Base-by-base conservation (phyloP, 1,284 basidiomycete species). In the Pseudozyma sp. region DNA sequence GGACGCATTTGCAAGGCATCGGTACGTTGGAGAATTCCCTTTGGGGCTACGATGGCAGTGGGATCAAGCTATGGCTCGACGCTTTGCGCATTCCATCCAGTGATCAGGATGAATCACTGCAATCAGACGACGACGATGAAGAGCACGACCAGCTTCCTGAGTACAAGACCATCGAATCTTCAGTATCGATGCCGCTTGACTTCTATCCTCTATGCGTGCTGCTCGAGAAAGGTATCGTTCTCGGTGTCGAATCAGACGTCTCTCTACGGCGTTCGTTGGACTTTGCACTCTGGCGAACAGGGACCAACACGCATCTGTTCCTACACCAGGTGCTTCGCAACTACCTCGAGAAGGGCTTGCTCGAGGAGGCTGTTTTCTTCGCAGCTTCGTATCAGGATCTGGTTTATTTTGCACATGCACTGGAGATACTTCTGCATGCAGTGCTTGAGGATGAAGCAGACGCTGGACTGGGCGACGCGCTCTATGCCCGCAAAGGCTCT, bases 211-310 rank as follows among this genome's bases (percentile, higher is more conserved):
- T 99, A 5, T 97, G 95, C 66, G 94, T 97, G 6, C 88, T 99
- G 19, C 96, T 99, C 92, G 95, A 98, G 85, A 98, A 97, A 84
- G 97, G 95, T 0, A 97, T 99, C 77, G 93, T 99, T 70, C 95
- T 99, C 60, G 97, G 96, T 9, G 93, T 93, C 42, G 95, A 98
- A 78, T 90, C 95, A 59, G 94, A 97, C 84, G 89, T 90, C 1
- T 91, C 90, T 2, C 88, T 92, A 21, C 89, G 93, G 43, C 87
- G 89, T 18, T 92, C 92, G 58, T 87, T 99, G 6, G 90, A 95
- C 12, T 98, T 97, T 83, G 91, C 92, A 9, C 91, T 97, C 86
- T 98, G 96, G 87, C 90, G 95, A 60, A 91, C 96, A 85, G 90
- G 91, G 35, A 97, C 96, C 0, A 94, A 91, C 90, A 96, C 96